Percentiles rank a stretch among this genome's conserved stretches.
Conservation (phyloP, 441 rosid genomes). For the Viola pubescens region DNA sequence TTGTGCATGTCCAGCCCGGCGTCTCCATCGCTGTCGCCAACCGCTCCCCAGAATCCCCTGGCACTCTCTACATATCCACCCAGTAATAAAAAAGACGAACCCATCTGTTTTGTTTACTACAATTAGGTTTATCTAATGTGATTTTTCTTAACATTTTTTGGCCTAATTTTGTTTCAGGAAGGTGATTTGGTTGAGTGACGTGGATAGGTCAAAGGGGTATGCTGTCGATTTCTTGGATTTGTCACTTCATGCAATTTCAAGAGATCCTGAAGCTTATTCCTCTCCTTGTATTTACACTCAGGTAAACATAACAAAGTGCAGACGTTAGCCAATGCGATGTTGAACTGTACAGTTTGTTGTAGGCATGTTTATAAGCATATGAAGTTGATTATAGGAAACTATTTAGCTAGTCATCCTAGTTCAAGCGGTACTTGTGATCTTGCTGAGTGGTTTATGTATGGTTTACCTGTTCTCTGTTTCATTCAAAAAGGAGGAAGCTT, state of each 20-base stretch:
- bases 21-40: conserved; percentile 63
- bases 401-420: too few species aligned
- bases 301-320: conserved; percentile 24
- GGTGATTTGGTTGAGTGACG: conserved; percentile 77
- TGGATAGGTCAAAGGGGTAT: conserved; percentile 58
- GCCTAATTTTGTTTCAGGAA: conserved; percentile 36
- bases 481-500: not conserved
- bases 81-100: conserved; percentile 23
- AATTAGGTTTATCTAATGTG: not conserved
- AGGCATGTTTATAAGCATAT: too few species aligned
- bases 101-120: not conserved
- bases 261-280: conserved; percentile 75
- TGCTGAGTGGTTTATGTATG: too few species aligned
- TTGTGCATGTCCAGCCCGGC: conserved; percentile 54
- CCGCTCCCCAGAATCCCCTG: conserved; percentile 55
- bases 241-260: conserved; percentile 81
- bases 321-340: too few species aligned
- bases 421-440: too few species aligned
- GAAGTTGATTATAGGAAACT: too few species aligned
- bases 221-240: conserved; percentile 79
- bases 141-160: not conserved
- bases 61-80: conserved; percentile 78
- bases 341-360: too few species aligned
- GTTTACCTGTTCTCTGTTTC: too few species aligned
- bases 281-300: conserved; percentile 86